A percentile compares a stretch with the other conserved stretches of the same genome.
These are phyloP conservation scores for Phanerochaete carnosa DNA, from an alignment of 768 basidiomycete genomes.

Conservation along the genomic window DNA sequence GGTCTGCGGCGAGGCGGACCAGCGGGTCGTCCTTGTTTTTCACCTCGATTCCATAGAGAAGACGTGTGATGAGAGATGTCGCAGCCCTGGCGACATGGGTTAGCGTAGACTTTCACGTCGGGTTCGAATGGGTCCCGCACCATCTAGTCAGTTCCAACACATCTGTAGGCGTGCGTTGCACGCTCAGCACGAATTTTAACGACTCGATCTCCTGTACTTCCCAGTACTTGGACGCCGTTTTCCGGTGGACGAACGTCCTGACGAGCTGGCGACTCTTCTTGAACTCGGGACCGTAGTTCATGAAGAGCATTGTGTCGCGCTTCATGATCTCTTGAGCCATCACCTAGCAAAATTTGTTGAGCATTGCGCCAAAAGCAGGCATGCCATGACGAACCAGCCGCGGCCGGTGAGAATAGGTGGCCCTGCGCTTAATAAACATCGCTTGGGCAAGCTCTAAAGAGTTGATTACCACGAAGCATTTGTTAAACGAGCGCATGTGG, in stretches of 20 bases:
- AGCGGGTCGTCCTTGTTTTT: slow-evolving; percentile 5
- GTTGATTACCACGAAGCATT: not conserved
- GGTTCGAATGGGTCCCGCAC: not conserved
- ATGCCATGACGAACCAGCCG: not conserved
- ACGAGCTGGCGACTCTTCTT: not conserved
- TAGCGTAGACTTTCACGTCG: not conserved
- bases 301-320: not conserved
- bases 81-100: not conserved
- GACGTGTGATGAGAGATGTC: slow-evolving; percentile 5
- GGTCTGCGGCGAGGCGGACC: slow-evolving; percentile 19
- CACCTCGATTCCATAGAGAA: slow-evolving; percentile 9
- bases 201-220: not conserved
- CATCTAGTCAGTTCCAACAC: not conserved
- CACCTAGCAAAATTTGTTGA: not conserved
- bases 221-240: not conserved
- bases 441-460: not conserved
- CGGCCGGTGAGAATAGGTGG: not conserved
- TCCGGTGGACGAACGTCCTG: not conserved
- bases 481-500: not conserved
- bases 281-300: not conserved
- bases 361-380: not conserved
- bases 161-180: not conserved
- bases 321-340: not conserved
- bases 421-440: not conserved
- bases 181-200: not conserved